Base-by-base conservation (phyloP, 192 early-diverging fungal species). In the Chytriomyces hyalinus region DNA sequence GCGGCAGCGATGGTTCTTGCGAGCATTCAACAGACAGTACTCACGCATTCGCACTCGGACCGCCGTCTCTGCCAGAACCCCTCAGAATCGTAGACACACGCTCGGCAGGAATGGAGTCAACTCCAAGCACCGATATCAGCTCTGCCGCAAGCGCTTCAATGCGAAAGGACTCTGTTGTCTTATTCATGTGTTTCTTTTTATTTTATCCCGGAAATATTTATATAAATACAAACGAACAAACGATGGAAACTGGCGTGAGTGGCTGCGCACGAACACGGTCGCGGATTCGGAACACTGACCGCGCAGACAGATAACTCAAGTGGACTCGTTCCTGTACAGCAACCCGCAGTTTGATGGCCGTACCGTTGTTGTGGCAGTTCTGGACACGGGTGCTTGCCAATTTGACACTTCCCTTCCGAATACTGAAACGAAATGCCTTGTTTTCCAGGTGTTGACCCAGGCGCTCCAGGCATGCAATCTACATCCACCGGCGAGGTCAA, bases 401-500 rank as follows among this genome's bases (percentile, higher is more conserved):
- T 36, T 36, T 36, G 36, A 36, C 36, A 36, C 36, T 0, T 36
- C 36, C 0, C 36, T 36, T 36, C 36, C 36, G 36, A 36, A 36
- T 36, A 36, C 36, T 36, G 36, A 36, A 36, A 36, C 36, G 36
- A 4, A 36, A 36, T 36, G 36, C 36, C 36, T 36, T 36, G 36
- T 36, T 36, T 36, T 36, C 36, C 36, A 36, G 36, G 36, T 3
- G 91, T 99, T n/a, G 95, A 97, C 86, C 95, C 96, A 44, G 92
- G 91, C n/a, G 94, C 96, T 46, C 87, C 92, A 49, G 96, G 96
- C 61, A 81, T 99, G 78, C 92, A 93, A 49, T 67, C 84, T 17
- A 97, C 96, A 3, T 90, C 92, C 24, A 92, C 95, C 62, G 97
- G 96, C 62, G 89, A 91, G 80, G 92, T 91, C 70, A 99, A 99